Base-by-base conservation (phyloP, 2,329 filamentous ascomycete species). In the Fusarium sp. region DNA sequence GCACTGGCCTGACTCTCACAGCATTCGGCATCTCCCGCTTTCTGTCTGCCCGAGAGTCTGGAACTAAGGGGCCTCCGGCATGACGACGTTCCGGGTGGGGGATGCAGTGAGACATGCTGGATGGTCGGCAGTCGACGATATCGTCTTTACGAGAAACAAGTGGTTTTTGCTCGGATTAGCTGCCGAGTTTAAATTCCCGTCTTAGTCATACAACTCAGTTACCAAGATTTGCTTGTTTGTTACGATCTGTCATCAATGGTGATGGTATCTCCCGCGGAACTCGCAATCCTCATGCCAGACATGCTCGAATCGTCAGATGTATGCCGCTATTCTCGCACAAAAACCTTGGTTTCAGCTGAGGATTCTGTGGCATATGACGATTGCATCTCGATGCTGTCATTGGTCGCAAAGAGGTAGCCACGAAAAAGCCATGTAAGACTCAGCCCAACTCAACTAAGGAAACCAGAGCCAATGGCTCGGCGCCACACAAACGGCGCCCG, bases 361-460 rank as follows among this genome's bases (percentile, higher is more conserved):
- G 29, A 27, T 52, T 60, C 38, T 68, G 27, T 59, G 50, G 56
- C 65, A 74, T 59, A 42, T 61, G 38, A 29, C 29, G 38, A 62
- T 60, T 65, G 64, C 47, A 42, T 61, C 20, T 52, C 16, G 18
- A 63, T 27, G 56, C 38, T 40, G 2, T 38, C 27, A 74, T 74
- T 74, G 71, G 71, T 10, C 62, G 31, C 36, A 60, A 29, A 16
- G 10, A 14, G 54, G 50, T 38, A 74, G 71, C 71, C 71, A 74
- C 62, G 64, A 57, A 59, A 74, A 73, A 74, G 71, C 71, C 71
- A 74, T 74, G 71, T 72, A 74, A 74, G 72, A 72, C 72, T 74
- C 72, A 74, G 72, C 72, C 71, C 71, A 63, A 54, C 71, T 47
- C 38, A 59, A 74, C 71, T 61, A 74, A 40, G 29, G 69, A 65